Evolutionary conservation across 768 basidiomycete genomes (phyloP), one percentile per base, ranked within the genome.

Genomic region (Lactarius sp.): DNA sequence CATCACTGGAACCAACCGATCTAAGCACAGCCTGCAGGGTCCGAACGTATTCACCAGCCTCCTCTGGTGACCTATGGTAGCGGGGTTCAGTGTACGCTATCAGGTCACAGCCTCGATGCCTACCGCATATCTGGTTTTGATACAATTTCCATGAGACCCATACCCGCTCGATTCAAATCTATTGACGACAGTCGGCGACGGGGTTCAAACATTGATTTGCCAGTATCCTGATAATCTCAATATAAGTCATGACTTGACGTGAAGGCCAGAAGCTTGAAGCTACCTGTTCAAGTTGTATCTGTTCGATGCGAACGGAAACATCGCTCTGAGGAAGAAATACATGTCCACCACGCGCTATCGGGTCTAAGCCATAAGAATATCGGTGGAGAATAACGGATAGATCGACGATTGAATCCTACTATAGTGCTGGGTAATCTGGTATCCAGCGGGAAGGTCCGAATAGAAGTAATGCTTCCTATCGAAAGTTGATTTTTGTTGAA

Each of bases 381-480:
- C 61, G 63, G 52, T 56, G 10, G 53, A 69, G 49, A 7, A 13
- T n/a, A 44, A 57, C 4, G 10, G 33, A 37, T 37, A n/a, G 8
- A 33, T 47, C 7, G 22, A 67, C 14, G 34, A 16, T 41, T 9
- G 20, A 16, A 41, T 59, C 44, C 62, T 9, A 64, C 62, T 59
- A n/a, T 64, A 64, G 52, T 10, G 52, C 47, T 64, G 62, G 20
- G 62, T 99, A 66, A 99, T 96, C 75, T 99, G 97, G 74, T 94
- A 98, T 0, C 96, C 96, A 4, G 88, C 81, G 0, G 97, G 94
- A 41, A 97, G 81, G 74, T 98, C 97, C 5, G 92, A 83, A 71
- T 99, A 98, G 74, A 98, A 98, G 73, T 99, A 99, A 73, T 98
- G 97, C 72, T 99, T 99, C 68, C 97, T 80, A 74, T 98, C 97